phyloP scores from a whole-genome alignment of 2,329 filamentous ascomycete species.

The Drechslerella stenobrocha region DNA sequence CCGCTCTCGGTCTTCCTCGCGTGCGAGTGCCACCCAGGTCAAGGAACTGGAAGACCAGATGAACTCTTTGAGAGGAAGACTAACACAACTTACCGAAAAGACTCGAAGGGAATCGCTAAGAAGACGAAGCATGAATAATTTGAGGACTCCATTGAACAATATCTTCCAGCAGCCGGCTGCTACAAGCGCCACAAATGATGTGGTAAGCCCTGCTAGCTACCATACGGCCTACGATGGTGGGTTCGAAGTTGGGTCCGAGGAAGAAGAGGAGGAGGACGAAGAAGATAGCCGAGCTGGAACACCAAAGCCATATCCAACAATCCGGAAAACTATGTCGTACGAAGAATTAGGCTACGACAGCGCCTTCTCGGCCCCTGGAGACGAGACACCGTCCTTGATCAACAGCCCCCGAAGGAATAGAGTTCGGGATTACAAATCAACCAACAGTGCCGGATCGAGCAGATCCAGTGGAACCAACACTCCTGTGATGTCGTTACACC shows the following conservation, averaged over 20 bases:
- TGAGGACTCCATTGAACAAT: constrained; percentile 44
- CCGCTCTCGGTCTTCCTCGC: constrained; percentile 41
- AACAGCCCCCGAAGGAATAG: constrained; percentile 42
- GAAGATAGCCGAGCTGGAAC: constrained; percentile 41
- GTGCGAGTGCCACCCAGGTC: constrained; percentile 39
- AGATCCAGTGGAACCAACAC: constrained; percentile 44
- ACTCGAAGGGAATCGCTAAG: constrained; percentile 41
- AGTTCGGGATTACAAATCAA: constrained; percentile 41
- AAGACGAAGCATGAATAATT: constrained; percentile 40
- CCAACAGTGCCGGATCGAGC: constrained; percentile 44
- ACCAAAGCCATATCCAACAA: constrained; percentile 43
- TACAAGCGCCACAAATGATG: constrained; percentile 16
- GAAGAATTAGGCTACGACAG: constrained; percentile 48
- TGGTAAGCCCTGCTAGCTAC: constrained; percentile 33
- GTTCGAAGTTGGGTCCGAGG: constrained; percentile 28
- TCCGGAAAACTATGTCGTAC: constrained; percentile 48
- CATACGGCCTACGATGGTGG: constrained; percentile 29
- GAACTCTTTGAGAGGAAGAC: constrained; percentile 34
- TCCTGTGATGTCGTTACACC: constrained; percentile 45
- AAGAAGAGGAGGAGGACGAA: constrained; percentile 4
- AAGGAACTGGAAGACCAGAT: constrained; percentile 46
- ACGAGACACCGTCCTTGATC: constrained; percentile 36
- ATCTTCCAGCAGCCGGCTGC: constrained; percentile 29
- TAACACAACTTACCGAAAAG: constrained; percentile 43
- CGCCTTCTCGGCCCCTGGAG: constrained; percentile 44